Evolutionary conservation across 495 filamentous ascomycete genomes (phyloP).

Genomic region (Penicillium subrubescens): DNA sequence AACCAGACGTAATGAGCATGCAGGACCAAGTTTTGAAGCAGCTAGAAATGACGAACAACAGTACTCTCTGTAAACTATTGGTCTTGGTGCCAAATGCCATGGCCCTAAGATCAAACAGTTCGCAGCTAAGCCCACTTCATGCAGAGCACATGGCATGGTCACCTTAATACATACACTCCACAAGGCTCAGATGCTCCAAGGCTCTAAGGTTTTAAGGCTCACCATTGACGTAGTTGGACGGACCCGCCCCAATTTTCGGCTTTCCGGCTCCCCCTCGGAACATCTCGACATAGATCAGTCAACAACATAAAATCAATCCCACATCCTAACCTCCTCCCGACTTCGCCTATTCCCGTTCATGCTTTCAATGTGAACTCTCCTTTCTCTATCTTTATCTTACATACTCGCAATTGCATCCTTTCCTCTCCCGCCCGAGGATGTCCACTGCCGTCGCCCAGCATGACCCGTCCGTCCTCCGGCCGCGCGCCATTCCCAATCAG

Average conservation of each 20-base stretch:
- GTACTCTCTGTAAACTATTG: not conserved
- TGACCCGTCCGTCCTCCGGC: constrained; percentile 33
- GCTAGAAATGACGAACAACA: not conserved
- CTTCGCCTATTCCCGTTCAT: not conserved
- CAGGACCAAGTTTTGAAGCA: not conserved
- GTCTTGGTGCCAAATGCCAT: not conserved
- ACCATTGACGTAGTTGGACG: constrained; percentile 24
- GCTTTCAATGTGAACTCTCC: constrained; percentile 29
- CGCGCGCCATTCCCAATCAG: constrained; percentile 32
- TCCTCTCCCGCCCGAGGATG: constrained; percentile 25
- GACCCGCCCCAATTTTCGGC: constrained; percentile 13
- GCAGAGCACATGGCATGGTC: not conserved
- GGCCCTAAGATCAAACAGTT: not conserved
- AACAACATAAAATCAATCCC: constrained; percentile 14
- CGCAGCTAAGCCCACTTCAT: not conserved
- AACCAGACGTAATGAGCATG: not conserved
- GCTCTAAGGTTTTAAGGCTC: constrained; percentile 7
- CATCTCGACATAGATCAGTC: constrained; percentile 5
- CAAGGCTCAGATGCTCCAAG: not conserved
- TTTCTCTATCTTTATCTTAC: not conserved
- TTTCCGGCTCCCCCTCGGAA: constrained; percentile 1
- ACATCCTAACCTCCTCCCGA: not conserved
- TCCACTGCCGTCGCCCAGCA: constrained; percentile 38
- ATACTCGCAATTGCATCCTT: constrained; percentile 16
- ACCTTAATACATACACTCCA: not conserved